Conservation (phyloP, 2,329 filamentous ascomycete genomes). For the Camillea tinctor region DNA sequence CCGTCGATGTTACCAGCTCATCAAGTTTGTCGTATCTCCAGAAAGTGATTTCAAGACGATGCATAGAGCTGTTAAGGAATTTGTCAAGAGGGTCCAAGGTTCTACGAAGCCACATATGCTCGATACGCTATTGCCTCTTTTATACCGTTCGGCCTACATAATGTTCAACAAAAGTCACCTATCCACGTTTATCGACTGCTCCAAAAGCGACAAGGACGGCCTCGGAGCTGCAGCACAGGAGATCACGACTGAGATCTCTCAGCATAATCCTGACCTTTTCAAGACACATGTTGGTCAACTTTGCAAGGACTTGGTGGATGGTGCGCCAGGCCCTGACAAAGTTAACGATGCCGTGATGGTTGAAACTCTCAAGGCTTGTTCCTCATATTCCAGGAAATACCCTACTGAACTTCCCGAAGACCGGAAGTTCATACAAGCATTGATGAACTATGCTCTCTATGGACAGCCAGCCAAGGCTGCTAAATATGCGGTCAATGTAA, state of each 20-base stretch:
- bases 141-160: conserved; percentile 81
- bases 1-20: conserved; percentile 82
- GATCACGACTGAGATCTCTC: conserved; percentile 87
- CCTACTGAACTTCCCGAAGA: conserved; percentile 80
- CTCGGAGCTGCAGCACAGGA: conserved; percentile 81
- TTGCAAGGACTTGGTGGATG: conserved; percentile 79
- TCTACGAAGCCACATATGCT: conserved; percentile 64
- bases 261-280: conserved; percentile 84
- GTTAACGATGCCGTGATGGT: conserved; percentile 73
- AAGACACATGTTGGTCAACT: conserved; percentile 90
- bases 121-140: conserved; percentile 76
- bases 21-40: conserved; percentile 79
- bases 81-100: conserved; percentile 76
- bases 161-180: conserved; percentile 95
- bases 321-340: conserved; percentile 69
- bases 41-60: conserved; percentile 93
- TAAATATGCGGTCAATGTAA: conserved; percentile 90
- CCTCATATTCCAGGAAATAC: conserved; percentile 84
- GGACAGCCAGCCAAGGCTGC: conserved; percentile 79
- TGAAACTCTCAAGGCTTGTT: conserved; percentile 90
- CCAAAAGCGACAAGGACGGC: conserved; percentile 77
- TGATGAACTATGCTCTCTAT: conserved; percentile 80
- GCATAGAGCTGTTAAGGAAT: conserved; percentile 83
- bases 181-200: conserved; percentile 82
- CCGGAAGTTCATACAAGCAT: conserved; percentile 74